A percentile compares a stretch with the other conserved stretches of the same genome.
Conservation (phyloP, 257 asterid species). For the Avicennia marina region DNA sequence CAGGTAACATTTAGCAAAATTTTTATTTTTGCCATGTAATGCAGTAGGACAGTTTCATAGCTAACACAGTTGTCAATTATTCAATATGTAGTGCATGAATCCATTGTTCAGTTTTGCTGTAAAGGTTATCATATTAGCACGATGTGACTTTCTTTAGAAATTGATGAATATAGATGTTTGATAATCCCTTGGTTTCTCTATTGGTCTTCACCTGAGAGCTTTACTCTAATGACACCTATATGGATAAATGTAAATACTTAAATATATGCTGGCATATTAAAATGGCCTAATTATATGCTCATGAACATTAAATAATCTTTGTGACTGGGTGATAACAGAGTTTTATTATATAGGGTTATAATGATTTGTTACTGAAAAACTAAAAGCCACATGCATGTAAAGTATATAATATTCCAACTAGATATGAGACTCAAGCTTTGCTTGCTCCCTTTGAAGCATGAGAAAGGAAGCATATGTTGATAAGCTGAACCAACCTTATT, state of each 20-base stretch:
- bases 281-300: not conserved
- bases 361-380: no score
- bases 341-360: no score
- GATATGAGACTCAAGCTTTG: not conserved
- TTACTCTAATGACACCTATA: no score
- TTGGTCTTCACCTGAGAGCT: no score
- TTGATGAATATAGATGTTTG: no score
- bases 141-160: not conserved
- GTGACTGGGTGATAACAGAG: no score
- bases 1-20: constrained; percentile 47
- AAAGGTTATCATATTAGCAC: not conserved
- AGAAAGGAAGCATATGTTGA: constrained; percentile 4
- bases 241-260: not conserved
- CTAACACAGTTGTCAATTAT: no score
- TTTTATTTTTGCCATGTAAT: not conserved
- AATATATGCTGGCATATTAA: not conserved
- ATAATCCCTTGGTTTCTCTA: no score
- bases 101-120: not conserved
- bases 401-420: no score
- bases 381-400: no score
- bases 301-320: no score
- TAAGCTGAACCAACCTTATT: constrained; percentile 12
- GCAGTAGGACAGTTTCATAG: no score
- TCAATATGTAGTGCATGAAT: not conserved
- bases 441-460: constrained; percentile 4